Base-by-base conservation (phyloP, 1,284 basidiomycete species). In the Inonotus obliquus region DNA sequence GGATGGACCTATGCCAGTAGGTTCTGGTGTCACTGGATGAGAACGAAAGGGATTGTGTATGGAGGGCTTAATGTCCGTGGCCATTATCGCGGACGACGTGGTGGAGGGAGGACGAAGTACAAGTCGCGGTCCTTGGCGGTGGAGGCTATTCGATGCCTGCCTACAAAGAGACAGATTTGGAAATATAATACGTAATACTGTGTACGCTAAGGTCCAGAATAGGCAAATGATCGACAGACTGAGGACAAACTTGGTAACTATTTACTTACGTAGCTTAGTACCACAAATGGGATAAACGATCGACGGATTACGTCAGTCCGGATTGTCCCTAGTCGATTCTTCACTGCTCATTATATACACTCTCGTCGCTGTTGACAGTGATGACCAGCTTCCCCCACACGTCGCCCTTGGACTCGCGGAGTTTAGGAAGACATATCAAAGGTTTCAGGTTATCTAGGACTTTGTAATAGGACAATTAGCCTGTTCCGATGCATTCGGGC, bases 21-120 rank as follows among this genome's bases (percentile, higher is more conserved):
- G 63, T 45, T 62, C 65, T 1, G 69, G 68, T n/a, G 71, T 69
- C 32, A 67, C 62, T 7, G 51, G 52, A 25, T 67, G 69, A 23
- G 67, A 65, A 11, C 73, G 71, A 62, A 76, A 76, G 0, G 74
- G 74, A 60, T 76, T 75, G 60, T 65, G 62, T 10, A 19, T 29
- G 27, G 27, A 59, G 23, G 41, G 57, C 55, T 61, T 62, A 19
- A 56, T 41, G 4, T 52, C 59, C 21, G 55, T 49, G 32, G 51
- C 35, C 56, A 45, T 61, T 21, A 35, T 25, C 32, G 47, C n/a
- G 21, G 47, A 25, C 47, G 23, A n/a, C 17, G 51, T 52, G 14
- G 23, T 32, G 14, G 51, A 44, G 7, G 14, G 51, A 44, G 7
- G 41, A 44, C 19, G 11, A 44, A 19, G 41, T 14, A 44, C 41